Evolutionary conservation across 2,329 filamentous ascomycete species (phyloP), one percentile per base, ranked within the genome.

Genomic region (Botrytis galanthina): DNA sequence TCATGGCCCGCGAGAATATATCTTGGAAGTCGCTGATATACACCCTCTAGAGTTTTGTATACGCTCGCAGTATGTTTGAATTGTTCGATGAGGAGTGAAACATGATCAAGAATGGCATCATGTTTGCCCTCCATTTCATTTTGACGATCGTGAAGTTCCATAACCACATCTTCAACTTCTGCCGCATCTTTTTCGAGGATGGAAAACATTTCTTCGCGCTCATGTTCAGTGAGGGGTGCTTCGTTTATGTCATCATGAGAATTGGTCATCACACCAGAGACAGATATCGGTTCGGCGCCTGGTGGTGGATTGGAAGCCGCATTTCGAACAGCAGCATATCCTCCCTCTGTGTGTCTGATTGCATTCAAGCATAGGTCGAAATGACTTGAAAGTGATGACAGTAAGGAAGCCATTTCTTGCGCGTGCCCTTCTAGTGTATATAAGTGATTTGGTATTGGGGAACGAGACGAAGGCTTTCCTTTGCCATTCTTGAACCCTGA

Each of bases 311-410:
- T 87, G 77, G 93, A 91, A 61, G 91, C 91, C 0, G 90, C 91
- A 76, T 89, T 91, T 69, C 88, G 87, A 18, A 90, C 88, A 9
- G 91, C 92, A 8, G 90, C 91, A 20, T 90, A 90, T 8, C 91
- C 92, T 44, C 92, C 92, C 83, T 97, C 94, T 4, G 95, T 98
- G 69, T 95, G 94, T 74, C 94, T 93, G 61, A 98, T 91, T 0
- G 95, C 95, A 1, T 92, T 95, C 22, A 97, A 93, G 81, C 95
- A 98, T 76, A 97, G 89, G 81, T 98, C 95, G 81, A 97, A 98
- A 83, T 98, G 95, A 39, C 88, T 89, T 12, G 94, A 94, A 6
- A 98, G 85, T 0, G 92, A 94, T 73, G 93, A 89, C 2, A 98
- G 88, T 8, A 94, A 87, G 73, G 91, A 87, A 8, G 95, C 95